Evolutionary conservation across 2,329 filamentous ascomycete species (phyloP).

Genomic region (Cladosporium sp.): DNA sequence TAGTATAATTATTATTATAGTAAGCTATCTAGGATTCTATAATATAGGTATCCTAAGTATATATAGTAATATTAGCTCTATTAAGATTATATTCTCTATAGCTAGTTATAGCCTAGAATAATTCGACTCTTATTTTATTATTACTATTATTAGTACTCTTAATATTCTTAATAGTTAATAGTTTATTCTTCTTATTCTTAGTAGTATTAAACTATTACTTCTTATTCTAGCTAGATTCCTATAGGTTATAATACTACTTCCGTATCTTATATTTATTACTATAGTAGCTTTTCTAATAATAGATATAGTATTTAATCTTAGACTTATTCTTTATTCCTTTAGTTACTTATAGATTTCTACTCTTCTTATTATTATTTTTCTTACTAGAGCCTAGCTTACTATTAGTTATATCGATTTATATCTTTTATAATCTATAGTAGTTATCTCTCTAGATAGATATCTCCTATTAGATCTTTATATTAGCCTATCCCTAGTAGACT

Average conservation of each 20-base stretch:
- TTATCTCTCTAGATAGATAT: neutral
- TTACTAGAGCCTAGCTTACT: neutral
- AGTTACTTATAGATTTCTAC: neutral
- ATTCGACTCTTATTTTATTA: neutral
- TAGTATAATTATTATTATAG: too few species aligned
- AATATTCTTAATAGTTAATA: neutral
- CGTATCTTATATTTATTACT: neutral
- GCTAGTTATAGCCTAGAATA: constrained; percentile 36
- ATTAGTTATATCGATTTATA: neutral
- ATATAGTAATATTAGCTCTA: too few species aligned
- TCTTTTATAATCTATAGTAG: neutral
- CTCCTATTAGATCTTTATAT: neutral
- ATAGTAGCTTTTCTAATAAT: neutral
- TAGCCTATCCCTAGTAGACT: neutral
- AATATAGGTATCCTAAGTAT: too few species aligned
- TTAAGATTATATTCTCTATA: constrained; percentile 29
- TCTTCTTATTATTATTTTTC: neutral
- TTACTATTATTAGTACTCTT: neutral
- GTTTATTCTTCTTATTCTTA: neutral
- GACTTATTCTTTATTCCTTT: neutral
- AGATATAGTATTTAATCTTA: neutral
- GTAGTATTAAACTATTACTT: neutral
- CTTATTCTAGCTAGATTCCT: neutral
- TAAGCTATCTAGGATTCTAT: too few species aligned
- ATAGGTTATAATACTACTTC: neutral